phyloP scores from a whole-genome alignment of 176 grass and related monocot genomes.

The Oryza nivara region DNA sequence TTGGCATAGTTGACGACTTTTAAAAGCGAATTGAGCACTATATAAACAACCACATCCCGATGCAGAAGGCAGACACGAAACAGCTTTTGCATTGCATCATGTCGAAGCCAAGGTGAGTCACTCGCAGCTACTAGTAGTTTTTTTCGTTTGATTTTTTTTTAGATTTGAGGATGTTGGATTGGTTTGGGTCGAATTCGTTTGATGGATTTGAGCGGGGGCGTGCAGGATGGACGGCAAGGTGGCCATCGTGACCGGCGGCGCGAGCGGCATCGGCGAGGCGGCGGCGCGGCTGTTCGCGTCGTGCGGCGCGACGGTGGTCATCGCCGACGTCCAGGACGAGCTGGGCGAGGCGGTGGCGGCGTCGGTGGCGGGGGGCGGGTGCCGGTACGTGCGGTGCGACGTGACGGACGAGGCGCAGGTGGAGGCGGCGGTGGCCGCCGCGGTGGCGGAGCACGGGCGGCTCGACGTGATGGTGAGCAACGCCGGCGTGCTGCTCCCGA shows the following conservation, averaged over 20 bases:
- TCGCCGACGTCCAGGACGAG: constrained; percentile 82
- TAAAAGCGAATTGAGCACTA: not conserved
- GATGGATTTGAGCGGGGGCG: not conserved
- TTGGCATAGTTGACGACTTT: not conserved
- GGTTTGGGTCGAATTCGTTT: not conserved
- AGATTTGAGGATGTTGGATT: not conserved
- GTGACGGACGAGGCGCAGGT: constrained; percentile 79
- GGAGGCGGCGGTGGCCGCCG: constrained; percentile 49
- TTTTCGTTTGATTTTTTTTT: not conserved
- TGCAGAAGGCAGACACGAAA: not conserved
- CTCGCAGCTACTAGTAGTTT: not conserved
- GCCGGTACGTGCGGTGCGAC: constrained; percentile 72
- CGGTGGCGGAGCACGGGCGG: constrained; percentile 58
- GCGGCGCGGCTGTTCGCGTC: constrained; percentile 70
- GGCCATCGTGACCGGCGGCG: constrained; percentile 74
- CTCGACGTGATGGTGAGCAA: constrained; percentile 86
- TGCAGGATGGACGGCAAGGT: constrained; percentile 84
- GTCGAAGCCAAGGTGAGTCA: constrained; percentile 51
- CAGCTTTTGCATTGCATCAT: constrained; percentile 12
- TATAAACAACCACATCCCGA: constrained; percentile 29
- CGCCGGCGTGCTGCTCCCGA: constrained; percentile 62
- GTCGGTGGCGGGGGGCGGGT: constrained; percentile 39
- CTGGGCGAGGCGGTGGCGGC: constrained; percentile 58
- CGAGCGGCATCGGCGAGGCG: constrained; percentile 80
- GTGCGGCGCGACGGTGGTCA: constrained; percentile 68